These are phyloP conservation scores for Trametes sp. DNA, from an alignment of 1,284 basidiomycete genomes.

Conservation along the genomic window DNA sequence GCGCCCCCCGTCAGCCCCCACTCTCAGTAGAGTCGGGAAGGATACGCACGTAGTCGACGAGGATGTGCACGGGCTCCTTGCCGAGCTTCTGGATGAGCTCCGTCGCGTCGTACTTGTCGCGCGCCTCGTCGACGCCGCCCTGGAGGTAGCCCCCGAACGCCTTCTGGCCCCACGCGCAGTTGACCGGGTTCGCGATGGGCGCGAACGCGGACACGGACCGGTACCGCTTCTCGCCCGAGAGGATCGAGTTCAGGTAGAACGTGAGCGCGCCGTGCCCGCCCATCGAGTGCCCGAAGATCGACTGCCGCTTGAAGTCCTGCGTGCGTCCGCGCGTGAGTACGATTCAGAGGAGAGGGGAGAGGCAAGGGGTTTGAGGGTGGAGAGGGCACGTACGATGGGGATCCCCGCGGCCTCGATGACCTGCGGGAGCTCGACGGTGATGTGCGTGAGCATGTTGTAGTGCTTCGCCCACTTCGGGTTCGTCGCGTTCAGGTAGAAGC, in stretches of 20 bases:
- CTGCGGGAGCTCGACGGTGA: constrained; percentile 84
- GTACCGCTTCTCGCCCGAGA: constrained; percentile 62
- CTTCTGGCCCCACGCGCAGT: constrained; percentile 92
- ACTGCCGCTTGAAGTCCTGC: constrained; percentile 75
- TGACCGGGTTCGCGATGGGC: constrained; percentile 90
- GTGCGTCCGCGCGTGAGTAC: neutral
- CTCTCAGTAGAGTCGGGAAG: neutral
- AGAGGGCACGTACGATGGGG: constrained; percentile 60
- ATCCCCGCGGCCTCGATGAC: constrained; percentile 75
- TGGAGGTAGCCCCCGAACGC: constrained; percentile 92
- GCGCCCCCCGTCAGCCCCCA: constrained; percentile 1
- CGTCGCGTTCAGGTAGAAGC: constrained; percentile 94
- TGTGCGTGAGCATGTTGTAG: constrained; percentile 91
- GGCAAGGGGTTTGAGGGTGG: too few species aligned
- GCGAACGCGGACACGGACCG: constrained; percentile 94
- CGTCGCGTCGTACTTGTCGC: constrained; percentile 83
- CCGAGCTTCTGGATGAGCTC: constrained; percentile 72
- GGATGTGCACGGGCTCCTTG: constrained; percentile 76
- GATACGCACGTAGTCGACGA: constrained; percentile 81
- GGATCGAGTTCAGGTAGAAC: constrained; percentile 80
- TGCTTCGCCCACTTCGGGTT: constrained; percentile 80
- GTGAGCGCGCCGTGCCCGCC: constrained; percentile 96
- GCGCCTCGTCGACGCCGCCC: constrained; percentile 81
- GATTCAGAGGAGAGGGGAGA: neutral
- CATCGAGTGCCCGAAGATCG: constrained; percentile 90